Conservation (phyloP, 2,329 filamentous ascomycete genomes). For the Alternaria brassicicola region DNA sequence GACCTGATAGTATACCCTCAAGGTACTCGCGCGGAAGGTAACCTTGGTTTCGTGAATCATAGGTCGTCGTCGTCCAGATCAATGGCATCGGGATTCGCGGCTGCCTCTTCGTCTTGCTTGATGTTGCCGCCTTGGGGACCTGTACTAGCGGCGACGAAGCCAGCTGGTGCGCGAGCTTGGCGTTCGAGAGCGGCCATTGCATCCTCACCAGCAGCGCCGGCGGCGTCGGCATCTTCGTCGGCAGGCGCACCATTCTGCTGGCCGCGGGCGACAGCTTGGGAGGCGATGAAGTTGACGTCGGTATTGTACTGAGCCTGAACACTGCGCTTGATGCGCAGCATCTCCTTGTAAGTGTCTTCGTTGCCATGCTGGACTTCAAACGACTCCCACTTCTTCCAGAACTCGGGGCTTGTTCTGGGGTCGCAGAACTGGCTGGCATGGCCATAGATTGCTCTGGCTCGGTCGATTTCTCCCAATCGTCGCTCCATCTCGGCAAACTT, state of each 20-base stretch:
- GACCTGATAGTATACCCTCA: not conserved
- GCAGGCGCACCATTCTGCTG: constrained; percentile 62
- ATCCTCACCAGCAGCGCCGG: constrained; percentile 64
- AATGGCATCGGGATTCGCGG: constrained; percentile 84
- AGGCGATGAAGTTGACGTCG: constrained; percentile 97
- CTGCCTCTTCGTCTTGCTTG: constrained; percentile 49
- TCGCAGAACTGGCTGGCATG: constrained; percentile 98
- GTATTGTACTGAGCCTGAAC: constrained; percentile 99
- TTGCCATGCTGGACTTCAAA: constrained; percentile 99
- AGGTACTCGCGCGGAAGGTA: not conserved
- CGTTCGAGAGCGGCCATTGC: constrained; percentile 90
- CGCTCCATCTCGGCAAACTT: constrained; percentile 99
- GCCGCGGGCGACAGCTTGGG: constrained; percentile 84
- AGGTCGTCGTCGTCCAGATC: constrained; percentile 67
- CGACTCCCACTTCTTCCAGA: constrained; percentile 96
- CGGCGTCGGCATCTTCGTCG: constrained; percentile 46
- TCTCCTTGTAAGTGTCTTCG: constrained; percentile 99
- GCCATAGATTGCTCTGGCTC: constrained; percentile 92
- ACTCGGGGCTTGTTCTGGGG: constrained; percentile 83
- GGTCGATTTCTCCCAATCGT: constrained; percentile 88
- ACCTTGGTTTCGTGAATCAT: constrained; percentile 36
- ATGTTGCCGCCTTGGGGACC: constrained; percentile 69
- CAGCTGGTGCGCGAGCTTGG: constrained; percentile 84
- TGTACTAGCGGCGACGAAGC: constrained; percentile 87
- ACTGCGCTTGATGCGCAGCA: constrained; percentile 95